Base-by-base conservation (phyloP, 768 basidiomycete genomes). In the Kwoniella newhampshirensis region DNA sequence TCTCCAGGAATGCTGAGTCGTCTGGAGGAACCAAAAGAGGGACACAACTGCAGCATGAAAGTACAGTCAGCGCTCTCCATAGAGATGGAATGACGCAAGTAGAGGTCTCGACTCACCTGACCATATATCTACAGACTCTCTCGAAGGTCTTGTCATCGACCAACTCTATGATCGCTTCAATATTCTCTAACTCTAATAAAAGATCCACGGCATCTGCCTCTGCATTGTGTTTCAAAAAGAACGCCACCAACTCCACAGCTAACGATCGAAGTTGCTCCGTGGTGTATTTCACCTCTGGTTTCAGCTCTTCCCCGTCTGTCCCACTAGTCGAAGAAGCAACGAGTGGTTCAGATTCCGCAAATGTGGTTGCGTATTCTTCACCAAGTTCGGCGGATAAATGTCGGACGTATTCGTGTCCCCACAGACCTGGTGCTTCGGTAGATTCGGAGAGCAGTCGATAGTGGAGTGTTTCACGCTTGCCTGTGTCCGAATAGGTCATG, bases 401-500 rank as follows among this genome's bases (percentile, higher is more conserved):
- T 30, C 94, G 86, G 51, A 98, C 90, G 71, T 99, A 99, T 80
- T 99, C 96, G 74, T 99, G 93, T 3, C 96, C 96, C 96, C 96
- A 99, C 28, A 86, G 82, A n/a, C 94, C 93, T 0, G 96, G 93
- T 64, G 91, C 89, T 67, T 80, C 79, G 30, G 75, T 73, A 13
- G 77, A 73, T 17, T 85, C 84, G 6, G 89, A 87, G 32, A 92
- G 81, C 20, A 98, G 83, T 44, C 93, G 88, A 79, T 96, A 98
- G 61, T 86, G 85, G 26, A 99, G 85, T 2, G 96, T 99, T 54
- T 94, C 94, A 46, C 96, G 87, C 37, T 91, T 91, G 79, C 96
- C 86, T 17, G 91, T 93, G 78, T 99, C 96, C 8, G 93, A 97
- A 75, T 98, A 98, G 6, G 96, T 99, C 96, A 99, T 99, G 6